Evolutionary conservation across 768 basidiomycete species (phyloP).

Genomic region (Basidioascus undulatus): DNA sequence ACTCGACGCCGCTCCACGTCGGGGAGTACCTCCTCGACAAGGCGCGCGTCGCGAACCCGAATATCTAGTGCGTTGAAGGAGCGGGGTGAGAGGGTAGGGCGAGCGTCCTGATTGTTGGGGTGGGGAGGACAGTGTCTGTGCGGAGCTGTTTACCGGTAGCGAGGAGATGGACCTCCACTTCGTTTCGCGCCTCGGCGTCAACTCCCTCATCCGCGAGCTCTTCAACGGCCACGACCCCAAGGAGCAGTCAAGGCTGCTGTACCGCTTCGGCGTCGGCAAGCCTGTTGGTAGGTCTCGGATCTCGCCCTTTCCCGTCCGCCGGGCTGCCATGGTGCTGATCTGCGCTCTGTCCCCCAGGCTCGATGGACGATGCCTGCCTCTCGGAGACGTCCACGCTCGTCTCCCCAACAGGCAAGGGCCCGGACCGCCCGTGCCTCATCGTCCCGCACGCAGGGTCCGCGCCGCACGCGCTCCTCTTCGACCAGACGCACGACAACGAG

Average conservation of each 20-base stretch:
- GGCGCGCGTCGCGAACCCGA: conserved; percentile 62
- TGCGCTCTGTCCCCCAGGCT: conserved; percentile 27
- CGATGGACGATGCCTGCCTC: conserved; percentile 78
- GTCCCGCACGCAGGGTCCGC: conserved; percentile 58
- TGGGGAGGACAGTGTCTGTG: no score
- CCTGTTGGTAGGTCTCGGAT: conserved; percentile 44
- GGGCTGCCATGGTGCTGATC: not conserved
- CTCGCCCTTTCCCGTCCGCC: not conserved
- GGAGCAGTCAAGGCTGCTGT: conserved; percentile 67
- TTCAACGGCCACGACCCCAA: conserved; percentile 55
- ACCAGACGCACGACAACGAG: conserved; percentile 94
- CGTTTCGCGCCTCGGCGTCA: conserved; percentile 75
- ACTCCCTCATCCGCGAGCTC: conserved; percentile 82
- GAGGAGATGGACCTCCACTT: conserved; percentile 83
- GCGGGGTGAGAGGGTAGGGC: no score
- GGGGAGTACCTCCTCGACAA: conserved; percentile 85
- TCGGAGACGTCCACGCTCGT: conserved; percentile 49
- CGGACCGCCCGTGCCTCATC: conserved; percentile 43
- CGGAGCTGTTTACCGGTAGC: conserved; percentile 87
- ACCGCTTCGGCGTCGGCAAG: conserved; percentile 74
- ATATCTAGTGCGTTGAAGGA: no score
- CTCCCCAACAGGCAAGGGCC: conserved; percentile 62
- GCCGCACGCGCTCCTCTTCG: conserved; percentile 85
- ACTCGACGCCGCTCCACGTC: conserved; percentile 90
- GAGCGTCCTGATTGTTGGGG: no score